Evolutionary conservation across 257 asterid species (phyloP), one percentile per base, ranked within the genome.

Genomic region (Verbascum thapsus): DNA sequence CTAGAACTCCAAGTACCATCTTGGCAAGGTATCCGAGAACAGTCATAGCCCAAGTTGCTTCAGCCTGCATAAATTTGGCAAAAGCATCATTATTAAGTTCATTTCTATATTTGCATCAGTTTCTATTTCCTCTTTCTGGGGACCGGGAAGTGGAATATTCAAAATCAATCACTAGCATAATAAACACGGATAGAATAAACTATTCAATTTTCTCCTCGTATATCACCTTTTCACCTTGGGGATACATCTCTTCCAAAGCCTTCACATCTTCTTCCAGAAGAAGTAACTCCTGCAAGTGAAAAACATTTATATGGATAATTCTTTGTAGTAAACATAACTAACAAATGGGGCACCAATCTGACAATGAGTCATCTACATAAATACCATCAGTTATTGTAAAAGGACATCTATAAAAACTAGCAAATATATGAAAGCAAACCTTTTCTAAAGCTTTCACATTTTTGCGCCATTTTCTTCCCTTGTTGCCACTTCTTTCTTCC

Each of bases 391-490:
- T 39, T 39, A 59, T 15, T 51, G 23, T 19, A 4, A 53, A 20
- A 9, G 50, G 26, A 26, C 8, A 19, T 15, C 35, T 53, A 34
- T 17, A 23, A 38, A 26, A 41, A 18, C n/a, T n/a, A 34, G 30
- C 17, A 49, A 35, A 11, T 15, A 67, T 11, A 18, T 38, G 53
- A 67, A 38, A 10, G 61, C 52, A 44, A 35, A 87, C 99, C 96
- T 94, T 94, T 70, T 90, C 96, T 49, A 94, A 95, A 44, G 84
- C 72, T 87, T 94, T 94, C 67, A 94, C 97, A 78, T 94, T 94
- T 80, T 94, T 94, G 52, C 96, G 98, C 99, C 99, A 94, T 79
- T 90, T 94, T 73, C 98, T 84, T 66, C 99, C 99, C 81, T 94
- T 94, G 19, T 70, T 72, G 12, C 96, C 96, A 73, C 84, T 77